phyloP scores from a whole-genome alignment of 257 asterid species.

The Cinchona pubescens region DNA sequence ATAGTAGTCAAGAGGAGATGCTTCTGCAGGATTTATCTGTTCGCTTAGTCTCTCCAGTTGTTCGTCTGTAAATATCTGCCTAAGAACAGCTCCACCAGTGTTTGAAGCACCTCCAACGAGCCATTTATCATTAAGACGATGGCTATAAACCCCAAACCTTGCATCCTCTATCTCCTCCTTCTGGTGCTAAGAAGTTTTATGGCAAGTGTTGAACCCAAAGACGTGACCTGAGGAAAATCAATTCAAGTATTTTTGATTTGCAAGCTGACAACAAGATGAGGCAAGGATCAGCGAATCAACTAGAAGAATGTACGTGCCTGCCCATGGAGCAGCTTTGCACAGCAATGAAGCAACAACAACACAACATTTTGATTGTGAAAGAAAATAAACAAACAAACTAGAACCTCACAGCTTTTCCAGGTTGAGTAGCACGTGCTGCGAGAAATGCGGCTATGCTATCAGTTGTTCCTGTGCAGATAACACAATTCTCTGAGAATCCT shows the following conservation, averaged over 20 bases:
- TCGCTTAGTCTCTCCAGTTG: slow-evolving; percentile 64
- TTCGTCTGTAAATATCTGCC: slow-evolving; percentile 70
- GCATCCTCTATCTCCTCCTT: slow-evolving; percentile 90
- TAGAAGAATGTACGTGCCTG: background rate
- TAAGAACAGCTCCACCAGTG: slow-evolving; percentile 93
- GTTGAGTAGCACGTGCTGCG: slow-evolving; percentile 79
- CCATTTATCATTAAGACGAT: slow-evolving; percentile 90
- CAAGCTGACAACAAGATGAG: background rate
- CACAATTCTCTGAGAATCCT: slow-evolving; percentile 76
- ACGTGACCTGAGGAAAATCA: slow-evolving; percentile 59
- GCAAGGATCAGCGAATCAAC: background rate
- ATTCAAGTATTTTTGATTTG: background rate
- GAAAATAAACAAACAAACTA: slow-evolving; percentile 5
- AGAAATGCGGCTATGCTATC: slow-evolving; percentile 96
- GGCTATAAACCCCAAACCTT: slow-evolving; percentile 90
- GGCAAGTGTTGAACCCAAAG: slow-evolving; percentile 93
- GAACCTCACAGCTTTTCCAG: slow-evolving; percentile 82
- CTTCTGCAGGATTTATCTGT: slow-evolving; percentile 58
- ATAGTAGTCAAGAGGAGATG: slow-evolving; percentile 75
- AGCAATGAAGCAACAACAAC: background rate
- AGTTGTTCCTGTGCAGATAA: slow-evolving; percentile 89
- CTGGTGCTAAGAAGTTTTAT: slow-evolving; percentile 82
- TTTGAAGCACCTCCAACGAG: slow-evolving; percentile 99
- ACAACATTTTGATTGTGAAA: background rate
- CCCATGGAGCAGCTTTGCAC: background rate